Base-by-base conservation (phyloP, 768 basidiomycete genomes). In the Rhizopogon sp. region DNA sequence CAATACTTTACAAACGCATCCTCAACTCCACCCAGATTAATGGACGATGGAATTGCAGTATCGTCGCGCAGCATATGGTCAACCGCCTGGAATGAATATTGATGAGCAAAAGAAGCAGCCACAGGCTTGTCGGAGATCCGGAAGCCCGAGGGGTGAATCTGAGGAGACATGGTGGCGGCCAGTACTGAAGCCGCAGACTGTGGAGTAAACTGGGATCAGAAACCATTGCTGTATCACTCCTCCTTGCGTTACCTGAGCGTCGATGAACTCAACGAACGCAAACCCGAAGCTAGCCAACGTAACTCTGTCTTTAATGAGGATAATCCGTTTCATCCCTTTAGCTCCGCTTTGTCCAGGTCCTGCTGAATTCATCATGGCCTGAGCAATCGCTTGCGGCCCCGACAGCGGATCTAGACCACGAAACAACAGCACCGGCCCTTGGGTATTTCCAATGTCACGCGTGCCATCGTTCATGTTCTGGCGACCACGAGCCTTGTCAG, bases 281-380 rank as follows among this genome's bases (percentile, higher is more conserved):
- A 95, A 96, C 10, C 97, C 92, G 78, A 90, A 94, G 68, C 92
- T 92, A 5, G 87, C 86, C 76, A 88, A 79, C 0, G 90, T 91
- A 14, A 84, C 80, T 64, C 88, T 87, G 72, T 98, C 94, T 68
- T 92, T 90, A 70, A 96, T 87, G 52, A 96, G 78, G 35, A 95
- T 77, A 55, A 98, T 88, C 47, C 94, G 79, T 61, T 83, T 84
- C 84, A 98, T 90, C 29, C 92, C 90, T 66, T 84, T 87, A 42
- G 88, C 89, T 20, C 89, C 93, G 52, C 89, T 82, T 68, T 83
- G 85, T 17, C 80, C 80, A 6, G 77, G 71, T n/a, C 90, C 93
- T 25, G 90, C 85, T 0, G 94, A 93, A 50, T 80, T 80, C 46
- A 84, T 80, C 80, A 98, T 84, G 1, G 91, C 87, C 63, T 88